Evolutionary conservation across 495 filamentous ascomycete species (phyloP).

Genomic region (Xylaria sp.): DNA sequence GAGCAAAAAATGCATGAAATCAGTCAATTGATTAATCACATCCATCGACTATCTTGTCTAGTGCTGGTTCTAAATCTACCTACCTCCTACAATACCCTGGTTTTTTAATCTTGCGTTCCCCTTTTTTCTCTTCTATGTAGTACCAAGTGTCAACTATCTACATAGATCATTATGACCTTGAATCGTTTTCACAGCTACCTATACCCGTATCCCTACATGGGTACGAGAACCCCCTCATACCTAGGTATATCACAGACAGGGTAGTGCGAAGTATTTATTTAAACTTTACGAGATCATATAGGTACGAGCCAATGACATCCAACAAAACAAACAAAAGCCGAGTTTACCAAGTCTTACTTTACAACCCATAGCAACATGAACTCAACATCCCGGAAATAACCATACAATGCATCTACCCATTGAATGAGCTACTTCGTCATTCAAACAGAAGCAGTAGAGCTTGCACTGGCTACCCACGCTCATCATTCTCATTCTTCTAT

Average conservation of each 20-base stretch:
- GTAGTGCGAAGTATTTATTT: too few species aligned
- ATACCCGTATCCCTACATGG: too few species aligned
- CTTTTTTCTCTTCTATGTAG: too few species aligned
- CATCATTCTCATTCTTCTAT: background rate
- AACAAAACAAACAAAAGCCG: background rate
- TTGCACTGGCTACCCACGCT: background rate
- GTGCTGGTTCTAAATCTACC: background rate
- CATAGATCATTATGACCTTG: too few species aligned
- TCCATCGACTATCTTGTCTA: background rate
- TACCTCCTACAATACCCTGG: too few species aligned
- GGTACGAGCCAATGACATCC: too few species aligned
- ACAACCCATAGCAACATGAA: background rate
- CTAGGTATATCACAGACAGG: too few species aligned
- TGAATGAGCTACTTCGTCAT: background rate
- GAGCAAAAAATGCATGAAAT: conserved; percentile 6
- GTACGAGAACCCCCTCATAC: too few species aligned
- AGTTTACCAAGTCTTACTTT: background rate
- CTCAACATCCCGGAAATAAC: background rate
- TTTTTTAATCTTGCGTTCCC: too few species aligned
- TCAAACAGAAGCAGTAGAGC: background rate
- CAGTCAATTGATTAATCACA: background rate
- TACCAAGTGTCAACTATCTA: too few species aligned
- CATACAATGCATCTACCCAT: background rate
- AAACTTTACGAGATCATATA: too few species aligned
- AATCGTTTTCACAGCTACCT: too few species aligned